Evolutionary conservation across 371 early-diverging fungal genomes (phyloP).

Genomic region (Apophysomyces sp.): DNA sequence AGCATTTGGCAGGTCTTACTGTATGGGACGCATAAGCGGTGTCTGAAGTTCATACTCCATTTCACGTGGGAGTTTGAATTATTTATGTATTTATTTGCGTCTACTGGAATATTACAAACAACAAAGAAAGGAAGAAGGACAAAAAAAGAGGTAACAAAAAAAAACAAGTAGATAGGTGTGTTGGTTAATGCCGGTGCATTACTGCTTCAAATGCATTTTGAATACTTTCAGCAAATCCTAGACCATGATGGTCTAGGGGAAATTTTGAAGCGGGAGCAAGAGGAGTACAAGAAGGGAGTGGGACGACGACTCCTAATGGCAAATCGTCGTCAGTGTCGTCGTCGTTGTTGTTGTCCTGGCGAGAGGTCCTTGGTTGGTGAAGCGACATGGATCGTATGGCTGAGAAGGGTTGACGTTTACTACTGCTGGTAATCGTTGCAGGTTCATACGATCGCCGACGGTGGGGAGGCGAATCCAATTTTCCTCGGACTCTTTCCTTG

Average conservation of each 20-base stretch:
- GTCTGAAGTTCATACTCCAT: too few relatives aligned
- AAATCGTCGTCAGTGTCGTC: not conserved
- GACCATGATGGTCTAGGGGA: not conserved
- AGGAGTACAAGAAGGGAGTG: not conserved
- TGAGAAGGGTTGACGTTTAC: not conserved
- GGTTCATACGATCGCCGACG: not conserved
- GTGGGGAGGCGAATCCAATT: not conserved
- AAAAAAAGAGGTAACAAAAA: too few relatives aligned
- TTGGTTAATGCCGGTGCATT: not conserved
- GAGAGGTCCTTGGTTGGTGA: not conserved
- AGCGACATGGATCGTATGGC: not conserved
- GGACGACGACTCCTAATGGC: not conserved
- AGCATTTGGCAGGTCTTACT: too few relatives aligned
- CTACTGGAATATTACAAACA: too few relatives aligned
- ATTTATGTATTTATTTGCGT: too few relatives aligned
- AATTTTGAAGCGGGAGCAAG: not conserved
- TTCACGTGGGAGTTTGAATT: too few relatives aligned
- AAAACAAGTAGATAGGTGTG: too few relatives aligned
- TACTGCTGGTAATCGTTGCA: not conserved
- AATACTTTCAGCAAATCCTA: not conserved
- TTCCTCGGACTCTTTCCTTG: not conserved
- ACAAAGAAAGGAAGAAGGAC: too few relatives aligned
- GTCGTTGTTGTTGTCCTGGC: not conserved
- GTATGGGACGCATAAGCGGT: too few relatives aligned
- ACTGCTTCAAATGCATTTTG: not conserved